Evolutionary conservation across 129 eudicot species (phyloP).

Genomic region (Silybum marianum): DNA sequence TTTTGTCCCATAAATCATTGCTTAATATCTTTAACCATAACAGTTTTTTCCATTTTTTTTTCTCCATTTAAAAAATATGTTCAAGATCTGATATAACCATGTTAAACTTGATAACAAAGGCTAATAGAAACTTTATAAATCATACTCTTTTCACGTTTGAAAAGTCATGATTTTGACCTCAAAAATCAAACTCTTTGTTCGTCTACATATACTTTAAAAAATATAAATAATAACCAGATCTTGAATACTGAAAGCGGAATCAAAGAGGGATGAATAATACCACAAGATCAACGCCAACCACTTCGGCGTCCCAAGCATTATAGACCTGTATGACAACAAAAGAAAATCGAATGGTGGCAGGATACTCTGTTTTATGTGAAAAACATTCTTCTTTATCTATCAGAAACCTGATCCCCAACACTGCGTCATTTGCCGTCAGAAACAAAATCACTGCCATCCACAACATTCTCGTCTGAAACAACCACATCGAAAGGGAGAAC

Average conservation of each 20-base stretch:
- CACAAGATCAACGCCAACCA: slow-evolving; percentile 88
- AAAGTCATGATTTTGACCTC: background rate
- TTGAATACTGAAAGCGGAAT: background rate
- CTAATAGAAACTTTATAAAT: too few species aligned
- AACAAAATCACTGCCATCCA: slow-evolving; percentile 24
- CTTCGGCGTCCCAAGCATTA: slow-evolving; percentile 68
- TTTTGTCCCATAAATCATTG: too few species aligned
- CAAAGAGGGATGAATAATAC: slow-evolving; percentile 27
- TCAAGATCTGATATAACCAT: background rate
- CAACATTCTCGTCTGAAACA: slow-evolving; percentile 47
- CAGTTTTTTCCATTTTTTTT: background rate
- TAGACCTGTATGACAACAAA: slow-evolving; percentile 88
- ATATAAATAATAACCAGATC: background rate
- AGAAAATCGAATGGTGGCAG: slow-evolving; percentile 68
- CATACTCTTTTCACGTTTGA: background rate
- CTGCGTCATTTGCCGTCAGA: slow-evolving; percentile 25
- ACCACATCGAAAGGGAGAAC: background rate
- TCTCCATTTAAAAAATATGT: background rate
- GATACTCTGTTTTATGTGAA: slow-evolving; percentile 72
- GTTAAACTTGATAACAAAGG: background rate
- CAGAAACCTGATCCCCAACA: slow-evolving; percentile 72
- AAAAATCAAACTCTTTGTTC: background rate
- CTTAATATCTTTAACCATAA: too few species aligned
- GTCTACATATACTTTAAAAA: background rate
- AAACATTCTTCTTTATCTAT: slow-evolving; percentile 87